Base-by-base conservation (phyloP, 148 eudicot genomes). In the Camellia japonica region DNA sequence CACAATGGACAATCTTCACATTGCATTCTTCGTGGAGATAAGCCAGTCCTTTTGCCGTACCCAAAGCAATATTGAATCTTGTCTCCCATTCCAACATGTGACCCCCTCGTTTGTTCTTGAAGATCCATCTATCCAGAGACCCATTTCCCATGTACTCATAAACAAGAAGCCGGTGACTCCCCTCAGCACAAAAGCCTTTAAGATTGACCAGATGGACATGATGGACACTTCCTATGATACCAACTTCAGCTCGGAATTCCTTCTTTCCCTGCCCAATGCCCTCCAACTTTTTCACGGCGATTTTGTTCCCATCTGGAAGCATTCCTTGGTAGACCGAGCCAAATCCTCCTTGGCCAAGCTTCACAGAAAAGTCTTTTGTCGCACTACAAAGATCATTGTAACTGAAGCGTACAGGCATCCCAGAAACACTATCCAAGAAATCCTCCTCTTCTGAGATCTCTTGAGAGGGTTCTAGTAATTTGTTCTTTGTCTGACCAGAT, bases 251-350 rank as follows among this genome's bases (percentile, higher is more conserved):
- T 76, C 85, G 79, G 43, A 85, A 85, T 49, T 85, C 78, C 60
- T 79, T 82, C 68, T 49, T 79, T 42, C 87, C 85, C 58, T 85
- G 85, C 63, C 85, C 85, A 55, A 79, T 55, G 44, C 82, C 79
- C 41, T 84, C 87, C 30, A 84, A 69, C 68, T 81, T 84, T 63
- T 84, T 84, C 43, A 84, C 87, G 41, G 87, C 87, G 9, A 84
- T 74, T 72, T 63, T 58, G 18, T 76, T 71, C 76, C 87, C 80
- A 49, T 81, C 87, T 16, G 19, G 54, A 60, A 81, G 81, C 68
- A 15, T 47, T 6, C 87, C 85, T 62, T 74, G 56, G 77, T 85
- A 85, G 62, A 85, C 82, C 1, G 85, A 84, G 38, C 75, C 75
- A 54, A 72, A 72, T 51, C 75, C 75, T 72, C 75, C 75, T 54